These are phyloP conservation scores for Plasmodium gaboni DNA, from an alignment of 169 alveolate species.

Conservation along the genomic window DNA sequence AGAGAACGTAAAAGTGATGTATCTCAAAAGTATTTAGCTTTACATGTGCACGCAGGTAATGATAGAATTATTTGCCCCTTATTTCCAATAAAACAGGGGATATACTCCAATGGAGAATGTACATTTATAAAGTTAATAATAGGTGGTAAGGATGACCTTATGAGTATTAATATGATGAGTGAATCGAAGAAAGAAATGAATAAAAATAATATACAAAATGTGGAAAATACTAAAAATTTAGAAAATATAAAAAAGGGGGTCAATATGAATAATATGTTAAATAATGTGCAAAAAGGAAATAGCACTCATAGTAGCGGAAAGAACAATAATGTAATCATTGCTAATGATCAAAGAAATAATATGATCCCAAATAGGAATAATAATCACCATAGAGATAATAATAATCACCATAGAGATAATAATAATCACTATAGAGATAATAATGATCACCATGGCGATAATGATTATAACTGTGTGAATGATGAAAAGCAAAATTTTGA, in stretches of 20 bases:
- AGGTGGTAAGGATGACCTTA: slow-evolving; percentile 44
- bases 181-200: background rate
- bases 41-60: slow-evolving; percentile 81
- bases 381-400: background rate
- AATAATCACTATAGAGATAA: background rate
- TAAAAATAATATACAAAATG: background rate
- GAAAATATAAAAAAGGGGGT: background rate
- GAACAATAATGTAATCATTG: too few species aligned
- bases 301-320: too few species aligned
- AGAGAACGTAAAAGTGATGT: slow-evolving; percentile 77
- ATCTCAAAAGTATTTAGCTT: slow-evolving; percentile 83
- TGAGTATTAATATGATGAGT: background rate
- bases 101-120: slow-evolving; percentile 88
- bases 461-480: background rate
- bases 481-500: background rate
- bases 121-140: slow-evolving; percentile 82
- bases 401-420: background rate
- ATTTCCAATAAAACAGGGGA: slow-evolving; percentile 86
- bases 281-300: too few species aligned
- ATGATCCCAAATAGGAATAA: too few species aligned
- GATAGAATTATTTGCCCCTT: slow-evolving; percentile 85
- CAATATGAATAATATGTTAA: background rate
- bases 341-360: too few species aligned
- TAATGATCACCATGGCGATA: too few species aligned
- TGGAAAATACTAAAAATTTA: background rate